Evolutionary conservation across 2,329 filamentous ascomycete genomes (phyloP).

Genomic region (Apiospora aurea): DNA sequence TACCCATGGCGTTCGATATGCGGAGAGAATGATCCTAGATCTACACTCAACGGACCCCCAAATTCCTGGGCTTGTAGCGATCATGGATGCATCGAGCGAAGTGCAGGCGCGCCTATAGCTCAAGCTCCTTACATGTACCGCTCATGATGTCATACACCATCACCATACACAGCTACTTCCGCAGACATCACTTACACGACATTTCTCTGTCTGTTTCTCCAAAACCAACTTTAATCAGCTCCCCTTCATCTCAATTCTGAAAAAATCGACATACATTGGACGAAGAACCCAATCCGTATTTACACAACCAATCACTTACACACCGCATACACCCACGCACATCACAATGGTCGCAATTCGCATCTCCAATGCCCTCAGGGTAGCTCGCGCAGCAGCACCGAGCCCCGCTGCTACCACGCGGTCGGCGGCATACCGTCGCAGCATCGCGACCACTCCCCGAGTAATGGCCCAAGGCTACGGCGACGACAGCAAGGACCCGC

Average conservation of each 20-base stretch:
- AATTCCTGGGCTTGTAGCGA: conserved; percentile 9
- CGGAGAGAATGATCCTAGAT: conserved; percentile 10
- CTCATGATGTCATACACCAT: conserved; percentile 40
- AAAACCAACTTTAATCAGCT: conserved; percentile 1
- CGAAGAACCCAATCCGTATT: background rate
- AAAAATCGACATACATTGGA: background rate
- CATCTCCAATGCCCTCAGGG: conserved; percentile 36
- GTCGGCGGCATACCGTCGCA: conserved; percentile 26
- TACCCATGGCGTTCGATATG: background rate
- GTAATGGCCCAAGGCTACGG: conserved; percentile 46
- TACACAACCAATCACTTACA: background rate
- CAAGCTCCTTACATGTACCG: conserved; percentile 8
- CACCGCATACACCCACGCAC: background rate
- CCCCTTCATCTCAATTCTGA: background rate
- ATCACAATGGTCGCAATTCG: conserved; percentile 40
- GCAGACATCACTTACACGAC: conserved; percentile 28
- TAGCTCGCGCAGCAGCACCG: conserved; percentile 31
- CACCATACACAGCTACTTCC: conserved; percentile 28
- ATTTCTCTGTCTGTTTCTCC: background rate
- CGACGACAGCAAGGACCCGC: conserved; percentile 47
- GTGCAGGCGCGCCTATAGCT: background rate
- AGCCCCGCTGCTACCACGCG: conserved; percentile 31
- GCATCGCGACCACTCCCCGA: conserved; percentile 34
- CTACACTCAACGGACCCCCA: background rate
- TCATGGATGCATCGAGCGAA: conserved; percentile 11